Conservation (phyloP, 2,329 filamentous ascomycete genomes). For the Polychaeton citri region DNA sequence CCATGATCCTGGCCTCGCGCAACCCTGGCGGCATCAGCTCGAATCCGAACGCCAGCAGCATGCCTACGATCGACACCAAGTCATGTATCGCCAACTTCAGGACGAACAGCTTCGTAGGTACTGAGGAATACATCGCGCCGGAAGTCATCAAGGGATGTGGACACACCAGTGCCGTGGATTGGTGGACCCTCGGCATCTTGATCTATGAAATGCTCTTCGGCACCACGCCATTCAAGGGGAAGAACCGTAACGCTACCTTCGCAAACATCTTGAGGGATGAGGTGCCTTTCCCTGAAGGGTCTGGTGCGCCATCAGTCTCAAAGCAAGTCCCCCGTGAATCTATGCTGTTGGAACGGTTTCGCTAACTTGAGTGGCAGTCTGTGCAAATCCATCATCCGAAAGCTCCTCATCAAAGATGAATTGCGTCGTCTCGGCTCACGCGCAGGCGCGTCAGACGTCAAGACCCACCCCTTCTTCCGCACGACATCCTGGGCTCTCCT, state of each 20-base stretch:
- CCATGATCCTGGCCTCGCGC: slow-evolving; percentile 83
- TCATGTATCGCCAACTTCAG: slow-evolving; percentile 97
- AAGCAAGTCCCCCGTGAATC: slow-evolving; percentile 50
- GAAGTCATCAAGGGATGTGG: slow-evolving; percentile 98
- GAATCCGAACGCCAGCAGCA: slow-evolving; percentile 42
- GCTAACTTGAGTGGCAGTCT: no score
- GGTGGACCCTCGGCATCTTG: slow-evolving; percentile 96
- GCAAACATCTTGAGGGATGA: slow-evolving; percentile 94
- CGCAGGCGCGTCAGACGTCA: slow-evolving; percentile 92
- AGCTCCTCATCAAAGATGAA: slow-evolving; percentile 96
- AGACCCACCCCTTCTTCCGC: slow-evolving; percentile 89
- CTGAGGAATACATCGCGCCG: slow-evolving; percentile 96
- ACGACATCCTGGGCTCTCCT: slow-evolving; percentile 94
- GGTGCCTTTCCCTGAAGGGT: slow-evolving; percentile 86
- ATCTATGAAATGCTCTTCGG: slow-evolving; percentile 99
- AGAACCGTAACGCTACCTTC: slow-evolving; percentile 96
- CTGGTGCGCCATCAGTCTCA: slow-evolving; percentile 70
- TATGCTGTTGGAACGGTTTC: slow-evolving; percentile 1
- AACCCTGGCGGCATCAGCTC: slow-evolving; percentile 61
- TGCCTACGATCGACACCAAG: slow-evolving; percentile 96
- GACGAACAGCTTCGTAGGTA: slow-evolving; percentile 96
- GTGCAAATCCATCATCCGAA: slow-evolving; percentile 92
- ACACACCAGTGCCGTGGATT: slow-evolving; percentile 95
- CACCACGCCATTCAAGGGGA: slow-evolving; percentile 97
- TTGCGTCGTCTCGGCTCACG: slow-evolving; percentile 83